Base-by-base conservation (phyloP, 2,329 filamentous ascomycete genomes). In the Aphanocladium album region DNA sequence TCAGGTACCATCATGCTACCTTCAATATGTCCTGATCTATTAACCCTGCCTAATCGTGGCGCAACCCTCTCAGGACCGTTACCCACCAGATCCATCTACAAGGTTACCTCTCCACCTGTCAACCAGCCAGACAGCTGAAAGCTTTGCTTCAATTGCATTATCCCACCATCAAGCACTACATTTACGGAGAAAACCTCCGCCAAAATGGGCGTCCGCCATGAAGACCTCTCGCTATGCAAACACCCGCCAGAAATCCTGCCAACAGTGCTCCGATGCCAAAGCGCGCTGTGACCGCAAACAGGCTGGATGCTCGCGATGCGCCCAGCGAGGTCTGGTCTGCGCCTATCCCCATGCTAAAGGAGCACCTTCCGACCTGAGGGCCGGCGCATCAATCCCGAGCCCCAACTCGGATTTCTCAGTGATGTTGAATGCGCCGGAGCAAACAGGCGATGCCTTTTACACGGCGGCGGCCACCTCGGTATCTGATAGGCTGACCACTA, bases 171-270 rank as follows among this genome's bases (percentile, higher is more conserved):
- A 25, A 35, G 12, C 27, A 33, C 12, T 2, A 4, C 5, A 1
- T 12, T 23, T 1, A 11, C 1, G 21, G 11, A 2, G 43, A 41
- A 19, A 16, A 19, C 25, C 19, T n/a, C 30, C 43, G 12, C 16
- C 46, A 51, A 43, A 43, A 43, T 58, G 46, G 33, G 17, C 5
- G 5, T 35, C 46, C 56, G 12, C 25, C 46, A 53, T 56, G 60
- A 49, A 49, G 53, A n/a, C 37, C 16, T 45, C 33, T 23, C 53
- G 52, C 11, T 60, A 60, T 49, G 23, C 50, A 7, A 60, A n/a
- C 9, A 47, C 41, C 17, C 58, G 58, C 23, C 58, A 60, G 27
- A 60, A 55, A 9, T 46, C 49, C n/a, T 60, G 58, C 43, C 43
- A 27, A 17, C 41, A 54, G 9, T 60, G 58, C 50, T 53, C 41